Base-by-base conservation (phyloP, 164 flowering plant genomes). In the Sedum album region DNA sequence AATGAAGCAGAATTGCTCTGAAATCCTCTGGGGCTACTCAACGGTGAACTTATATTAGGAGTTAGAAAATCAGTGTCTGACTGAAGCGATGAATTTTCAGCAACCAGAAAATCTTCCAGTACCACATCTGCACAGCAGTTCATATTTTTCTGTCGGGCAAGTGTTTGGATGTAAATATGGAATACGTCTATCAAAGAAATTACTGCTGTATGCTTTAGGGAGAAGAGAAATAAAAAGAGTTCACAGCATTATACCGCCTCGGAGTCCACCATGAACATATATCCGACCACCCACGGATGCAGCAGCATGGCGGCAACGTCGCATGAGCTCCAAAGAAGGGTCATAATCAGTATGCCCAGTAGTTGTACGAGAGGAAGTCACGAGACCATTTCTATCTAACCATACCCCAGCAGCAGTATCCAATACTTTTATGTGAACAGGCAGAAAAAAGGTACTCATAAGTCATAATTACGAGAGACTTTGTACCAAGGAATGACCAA, bases 391-490 rank as follows among this genome's bases (percentile, higher is more conserved):
- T 79, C 85, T 85, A 69, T 94, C 97, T 68, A 94, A 73, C 99
- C 99, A 94, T 70, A 91, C 97, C 66, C 99, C 99, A 72, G 97
- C 96, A 76, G 97, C 96, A 76, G 99, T 94, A 76, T 94, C 99
- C 87, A 94, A 71, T 66, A 94, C 99, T 66, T 41, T 33, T 60
- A 69, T 66, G 64, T 55, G 73, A n/a, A 33, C n/a, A 53, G 68
- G 0, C 23, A 48, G 5, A 66, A 42, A 23, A 28, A 39, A 68
- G 46, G 39, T 30, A 33, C 23, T 1, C 31, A n/a, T 2, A 48
- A 48, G n/a, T n/a, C n/a, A n/a, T n/a, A n/a, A n/a, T n/a, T 18
- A 48, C 4, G 5, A 48, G 53, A 5, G n/a, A 3, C 23, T 7
- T 48, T n/a, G 53, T 20, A 18, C 23, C 53, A 48, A 48, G 46